phyloP scores from a whole-genome alignment of 352 stramenopile genomes.

The Peronosclerospora sorghi region DNA sequence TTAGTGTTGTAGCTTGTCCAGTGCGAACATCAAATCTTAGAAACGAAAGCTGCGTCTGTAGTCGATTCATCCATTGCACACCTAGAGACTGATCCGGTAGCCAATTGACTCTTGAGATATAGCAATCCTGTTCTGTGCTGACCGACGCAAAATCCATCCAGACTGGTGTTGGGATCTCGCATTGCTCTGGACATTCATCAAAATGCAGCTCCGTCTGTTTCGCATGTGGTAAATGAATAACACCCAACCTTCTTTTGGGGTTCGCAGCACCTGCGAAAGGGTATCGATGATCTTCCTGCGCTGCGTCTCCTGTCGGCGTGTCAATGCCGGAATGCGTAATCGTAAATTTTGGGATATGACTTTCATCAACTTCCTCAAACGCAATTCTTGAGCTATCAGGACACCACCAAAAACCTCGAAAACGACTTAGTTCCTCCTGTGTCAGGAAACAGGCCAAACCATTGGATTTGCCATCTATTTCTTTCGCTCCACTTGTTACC shows the following conservation, averaged over 20 bases:
- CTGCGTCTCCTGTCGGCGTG: conserved; percentile 30
- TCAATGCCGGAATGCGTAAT: conserved; percentile 91
- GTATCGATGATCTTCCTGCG: conserved; percentile 80
- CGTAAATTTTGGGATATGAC: conserved; percentile 86
- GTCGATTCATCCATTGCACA: conserved; percentile 81
- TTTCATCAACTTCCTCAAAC: conserved; percentile 91
- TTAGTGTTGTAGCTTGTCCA: conserved; percentile 55
- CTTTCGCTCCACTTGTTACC: conserved; percentile 66
- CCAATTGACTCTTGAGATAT: conserved; percentile 91
- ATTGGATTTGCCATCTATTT: conserved; percentile 71
- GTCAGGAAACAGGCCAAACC: conserved; percentile 96
- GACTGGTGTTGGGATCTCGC: conserved; percentile 31
- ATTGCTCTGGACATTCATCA: background rate
- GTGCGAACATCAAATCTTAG: conserved; percentile 72
- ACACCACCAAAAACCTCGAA: conserved; percentile 94
- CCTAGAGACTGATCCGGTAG: conserved; percentile 88
- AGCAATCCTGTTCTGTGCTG: conserved; percentile 58
- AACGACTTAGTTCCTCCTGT: conserved; percentile 95
- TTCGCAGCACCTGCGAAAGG: conserved; percentile 92
- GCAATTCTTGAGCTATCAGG: conserved; percentile 77
- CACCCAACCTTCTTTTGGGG: conserved; percentile 80
- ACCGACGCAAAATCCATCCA: conserved; percentile 63
- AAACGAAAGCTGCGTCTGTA: conserved; percentile 63
- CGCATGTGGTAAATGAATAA: conserved; percentile 25
- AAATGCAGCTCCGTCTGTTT: conserved; percentile 5